Percentiles rank a stretch among this genome's conserved stretches.
These are phyloP conservation scores for Phytophthora rubi DNA, from an alignment of 352 stramenopile species.

Conservation along the genomic window DNA sequence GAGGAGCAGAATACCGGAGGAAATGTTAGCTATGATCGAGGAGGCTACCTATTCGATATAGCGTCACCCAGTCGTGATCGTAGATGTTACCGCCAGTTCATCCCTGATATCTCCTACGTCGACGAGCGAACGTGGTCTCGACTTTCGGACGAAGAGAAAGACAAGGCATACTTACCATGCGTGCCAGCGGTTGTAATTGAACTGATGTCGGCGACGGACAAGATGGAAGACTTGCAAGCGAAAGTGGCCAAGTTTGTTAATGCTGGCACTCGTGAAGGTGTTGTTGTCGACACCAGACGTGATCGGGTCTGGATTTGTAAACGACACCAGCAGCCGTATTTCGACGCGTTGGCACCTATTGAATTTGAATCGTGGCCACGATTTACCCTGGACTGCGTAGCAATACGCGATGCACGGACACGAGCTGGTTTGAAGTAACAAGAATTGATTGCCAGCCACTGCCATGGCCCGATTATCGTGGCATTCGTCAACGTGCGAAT, in stretches of 20 bases:
- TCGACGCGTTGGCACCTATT: conserved; percentile 10
- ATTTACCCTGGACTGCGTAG: too few relatives aligned
- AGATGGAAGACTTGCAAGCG: not conserved
- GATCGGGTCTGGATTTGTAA: conserved; percentile 36
- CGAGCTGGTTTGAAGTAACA: not conserved
- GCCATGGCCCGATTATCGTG: too few relatives aligned
- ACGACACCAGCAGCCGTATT: conserved; percentile 20
- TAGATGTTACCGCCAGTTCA: not conserved
- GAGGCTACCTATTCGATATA: too few relatives aligned
- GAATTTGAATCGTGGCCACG: not conserved
- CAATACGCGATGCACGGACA: not conserved
- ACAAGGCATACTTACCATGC: not conserved
- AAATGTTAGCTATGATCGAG: too few relatives aligned
- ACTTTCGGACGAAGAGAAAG: conserved; percentile 1
- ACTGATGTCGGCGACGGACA: not conserved
- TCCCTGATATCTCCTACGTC: conserved; percentile 10
- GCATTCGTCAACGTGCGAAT: too few relatives aligned
- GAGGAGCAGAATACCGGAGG: too few relatives aligned
- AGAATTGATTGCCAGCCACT: not conserved
- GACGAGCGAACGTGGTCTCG: conserved; percentile 8
- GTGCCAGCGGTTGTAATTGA: conserved; percentile 7
- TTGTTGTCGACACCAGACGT: conserved; percentile 28
- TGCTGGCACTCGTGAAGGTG: conserved; percentile 33
- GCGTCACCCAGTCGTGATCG: too few relatives aligned
- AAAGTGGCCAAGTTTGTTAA: conserved; percentile 27